phyloP scores from a whole-genome alignment of 108 stramenopile species.

The Seminavis robusta region DNA sequence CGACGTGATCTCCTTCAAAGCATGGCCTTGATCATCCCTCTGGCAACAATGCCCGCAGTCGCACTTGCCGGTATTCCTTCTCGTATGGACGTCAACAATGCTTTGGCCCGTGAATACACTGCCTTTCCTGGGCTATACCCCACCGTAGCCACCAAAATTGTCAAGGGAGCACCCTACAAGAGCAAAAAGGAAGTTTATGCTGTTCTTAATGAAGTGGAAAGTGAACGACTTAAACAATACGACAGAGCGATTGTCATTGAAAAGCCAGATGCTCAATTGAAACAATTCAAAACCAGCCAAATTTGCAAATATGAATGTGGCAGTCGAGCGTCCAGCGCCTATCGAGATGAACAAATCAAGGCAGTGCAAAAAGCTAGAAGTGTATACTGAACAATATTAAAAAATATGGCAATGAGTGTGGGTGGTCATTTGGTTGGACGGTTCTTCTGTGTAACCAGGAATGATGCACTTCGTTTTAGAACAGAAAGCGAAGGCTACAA shows the following conservation, averaged over 20 bases:
- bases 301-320: slow-evolving; percentile 39
- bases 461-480: too few species aligned
- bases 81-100: slow-evolving; percentile 33
- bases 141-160: slow-evolving; percentile 30
- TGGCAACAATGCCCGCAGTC: too few species aligned
- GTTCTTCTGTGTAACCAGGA: too few species aligned
- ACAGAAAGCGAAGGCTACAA: too few species aligned
- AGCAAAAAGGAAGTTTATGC: slow-evolving; percentile 21
- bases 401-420: too few species aligned
- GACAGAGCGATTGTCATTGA: slow-evolving; percentile 19
- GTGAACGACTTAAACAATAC: slow-evolving; percentile 23
- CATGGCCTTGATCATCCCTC: too few species aligned
- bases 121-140: slow-evolving; percentile 32
- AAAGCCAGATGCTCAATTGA: slow-evolving; percentile 8
- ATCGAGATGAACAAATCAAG: slow-evolving; percentile 27
- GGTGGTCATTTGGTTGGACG: too few species aligned
- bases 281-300: slow-evolving; percentile 28
- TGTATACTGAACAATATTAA: too few species aligned
- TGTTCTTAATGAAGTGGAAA: slow-evolving; percentile 17
- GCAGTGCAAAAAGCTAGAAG: slow-evolving; percentile 11
- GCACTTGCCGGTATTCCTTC: background rate
- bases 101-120: slow-evolving; percentile 30
- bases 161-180: slow-evolving; percentile 21
- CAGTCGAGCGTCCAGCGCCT: slow-evolving; percentile 10
- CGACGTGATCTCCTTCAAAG: too few species aligned